Base-by-base conservation (phyloP, 1,139 yeast species). In the Wickerhamomyces sp. region DNA sequence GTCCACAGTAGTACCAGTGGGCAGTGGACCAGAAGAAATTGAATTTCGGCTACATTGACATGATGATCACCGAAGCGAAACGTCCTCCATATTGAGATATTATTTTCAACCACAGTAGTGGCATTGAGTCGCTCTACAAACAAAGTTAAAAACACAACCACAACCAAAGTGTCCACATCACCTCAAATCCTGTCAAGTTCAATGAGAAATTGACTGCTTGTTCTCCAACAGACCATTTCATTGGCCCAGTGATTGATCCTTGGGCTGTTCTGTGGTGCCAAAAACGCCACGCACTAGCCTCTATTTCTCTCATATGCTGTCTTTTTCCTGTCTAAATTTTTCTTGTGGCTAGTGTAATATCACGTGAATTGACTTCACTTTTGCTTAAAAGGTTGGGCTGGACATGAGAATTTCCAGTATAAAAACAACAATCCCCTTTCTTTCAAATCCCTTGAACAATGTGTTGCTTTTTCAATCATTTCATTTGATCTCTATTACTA, bases 361-460 rank as follows among this genome's bases (percentile, higher is more conserved):
- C 46, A 43, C 46, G 46, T 43, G 46, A 43, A 40, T 25, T 41
- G 36, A 38, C 30, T 31, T 16, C 37, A 33, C 24, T 26, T n/a
- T 21, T n/a, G 17, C 14, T 30, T 14, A 16, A 12, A 27, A 9
- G 13, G 10, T 8, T 22, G 25, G 25, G 25, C 25, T 8, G 25
- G 16, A 14, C 9, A 10, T 14, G 29, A 14, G 31, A 26, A 15
- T 19, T 16, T 9, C 16, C 15, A 7, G 28, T 36, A 36, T 39
- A 39, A 39, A 39, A 28, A n/a, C n/a, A 36, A 10, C 15, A 8
- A 6, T 12, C 19, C 19, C 25, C 13, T 18, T 4, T 20, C 22
- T 13, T 33, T 31, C 19, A 16, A 31, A 19, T 33, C 10, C 3
- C 33, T 15, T n/a, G 19, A 14, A 7, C 13, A 12, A 13, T 24